Base-by-base conservation (phyloP, 2,329 filamentous ascomycete species). In the Drechslerella dactyloides region DNA sequence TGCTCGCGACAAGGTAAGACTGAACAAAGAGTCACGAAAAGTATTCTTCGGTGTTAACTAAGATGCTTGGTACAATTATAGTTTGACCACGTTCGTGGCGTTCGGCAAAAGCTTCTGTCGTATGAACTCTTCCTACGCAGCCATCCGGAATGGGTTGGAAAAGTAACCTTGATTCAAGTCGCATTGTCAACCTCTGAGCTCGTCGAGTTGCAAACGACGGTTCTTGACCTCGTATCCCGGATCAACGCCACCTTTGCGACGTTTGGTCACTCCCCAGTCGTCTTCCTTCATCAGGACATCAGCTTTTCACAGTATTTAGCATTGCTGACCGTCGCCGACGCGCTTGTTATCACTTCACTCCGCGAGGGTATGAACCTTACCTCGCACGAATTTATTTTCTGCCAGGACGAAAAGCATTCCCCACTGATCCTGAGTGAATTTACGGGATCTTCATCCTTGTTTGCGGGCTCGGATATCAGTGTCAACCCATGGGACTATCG, bases 291-390 rank as follows among this genome's bases (percentile, higher is more conserved):
- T 80, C 93, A 97, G 79, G 93, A 97, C 76, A 94, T 97, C 69
- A 89, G 90, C 66, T 96, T 96, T 78, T 84, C 90, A 0, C 93
- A 97, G 78, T 97, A 97, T 77, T 85, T 97, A n/a, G 93, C 93
- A 1, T 83, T 97, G 6, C 84, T 97, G 52, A 91, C 91, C 1
- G 89, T 96, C 58, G 94, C 93, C 1, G 93, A 97, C 80, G 90
- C 89, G 1, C 83, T 97, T 55, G 94, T 97, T 86, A 94, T 97
- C 77, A 96, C 93, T 1, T 96, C 91, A 78, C 87, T 97, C 76
- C 91, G 94, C 58, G 93, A 97, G 79, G 93, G 93, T 74, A 97
- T 97, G 94, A 97, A 97, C 78, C 81, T 97, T 63, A 97, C 93
- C 0, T 93, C 90, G 4, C 94, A 97, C 78, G 93, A 97, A 79